These are phyloP conservation scores for Kwoniella sp. DNA, from an alignment of 768 basidiomycete species.

Conservation along the genomic window DNA sequence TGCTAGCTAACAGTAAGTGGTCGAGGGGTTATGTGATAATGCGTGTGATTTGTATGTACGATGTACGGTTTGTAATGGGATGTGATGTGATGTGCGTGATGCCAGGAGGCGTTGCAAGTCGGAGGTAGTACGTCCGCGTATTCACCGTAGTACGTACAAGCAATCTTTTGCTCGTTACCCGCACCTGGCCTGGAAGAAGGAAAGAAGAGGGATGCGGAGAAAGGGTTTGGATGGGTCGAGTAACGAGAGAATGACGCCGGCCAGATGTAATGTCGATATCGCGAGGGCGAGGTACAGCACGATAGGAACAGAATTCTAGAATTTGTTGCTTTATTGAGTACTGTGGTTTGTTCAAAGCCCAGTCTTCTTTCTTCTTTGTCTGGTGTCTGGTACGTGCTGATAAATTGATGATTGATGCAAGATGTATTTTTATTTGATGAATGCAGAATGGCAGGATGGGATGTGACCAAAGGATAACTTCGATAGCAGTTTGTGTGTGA, in stretches of 20 bases:
- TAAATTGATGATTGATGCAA: too few species aligned
- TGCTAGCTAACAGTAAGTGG: too few species aligned
- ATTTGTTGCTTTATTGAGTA: not conserved
- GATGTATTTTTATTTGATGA: too few species aligned
- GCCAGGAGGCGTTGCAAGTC: not conserved
- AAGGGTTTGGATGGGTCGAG: not conserved
- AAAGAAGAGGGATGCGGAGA: not conserved
- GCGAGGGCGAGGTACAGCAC: not conserved
- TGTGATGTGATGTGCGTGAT: not conserved
- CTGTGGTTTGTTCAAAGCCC: too few species aligned
- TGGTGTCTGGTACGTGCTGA: too few species aligned
- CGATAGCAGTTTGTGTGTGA: too few species aligned
- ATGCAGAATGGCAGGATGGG: too few species aligned
- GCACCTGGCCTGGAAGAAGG: too few species aligned
- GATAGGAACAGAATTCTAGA: not conserved
- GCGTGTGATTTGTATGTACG: too few species aligned
- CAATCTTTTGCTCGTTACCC: too few species aligned
- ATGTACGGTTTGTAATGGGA: not conserved
- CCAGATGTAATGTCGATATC: not conserved
- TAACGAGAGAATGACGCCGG: not conserved
- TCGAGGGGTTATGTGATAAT: too few species aligned
- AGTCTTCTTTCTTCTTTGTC: too few species aligned
- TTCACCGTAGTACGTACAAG: not conserved
- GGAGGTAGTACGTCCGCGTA: not conserved
- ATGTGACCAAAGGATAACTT: not conserved